phyloP scores from a whole-genome alignment of 2,329 filamentous ascomycete species.

The Cryoendolithus antarcticus region DNA sequence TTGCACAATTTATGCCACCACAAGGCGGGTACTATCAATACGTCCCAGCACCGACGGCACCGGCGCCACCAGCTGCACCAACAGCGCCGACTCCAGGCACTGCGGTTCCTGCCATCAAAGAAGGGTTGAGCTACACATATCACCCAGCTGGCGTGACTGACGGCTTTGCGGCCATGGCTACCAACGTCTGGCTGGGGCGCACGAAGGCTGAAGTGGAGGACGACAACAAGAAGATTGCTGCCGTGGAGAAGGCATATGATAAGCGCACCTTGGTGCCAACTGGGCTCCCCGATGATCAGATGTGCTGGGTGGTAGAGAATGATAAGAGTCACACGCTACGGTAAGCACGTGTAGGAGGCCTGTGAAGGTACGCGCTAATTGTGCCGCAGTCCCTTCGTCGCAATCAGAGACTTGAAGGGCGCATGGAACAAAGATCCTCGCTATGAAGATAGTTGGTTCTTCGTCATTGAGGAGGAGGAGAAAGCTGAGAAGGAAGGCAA shows the following conservation, averaged over 20 bases:
- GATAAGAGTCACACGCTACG: constrained; percentile 20
- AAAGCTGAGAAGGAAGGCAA: constrained; percentile 1
- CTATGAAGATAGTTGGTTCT: constrained; percentile 21
- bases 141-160: constrained; percentile 2
- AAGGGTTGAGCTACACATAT: constrained; percentile 2
- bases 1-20: not conserved
- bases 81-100: constrained; percentile 3
- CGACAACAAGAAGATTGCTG: constrained; percentile 26
- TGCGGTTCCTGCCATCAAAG: constrained; percentile 1
- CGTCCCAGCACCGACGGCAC: constrained; percentile 5
- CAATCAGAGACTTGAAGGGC: constrained; percentile 23
- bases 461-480: constrained; percentile 7
- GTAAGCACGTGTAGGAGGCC: constrained; percentile 14
- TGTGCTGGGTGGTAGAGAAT: constrained; percentile 25
- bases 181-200: constrained; percentile 23
- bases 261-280: constrained; percentile 23
- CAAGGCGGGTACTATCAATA: constrained; percentile 12
- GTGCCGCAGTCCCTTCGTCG: constrained; percentile 16
- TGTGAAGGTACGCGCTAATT: constrained; percentile 3
- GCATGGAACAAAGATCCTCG: constrained; percentile 24
- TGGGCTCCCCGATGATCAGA: constrained; percentile 21
- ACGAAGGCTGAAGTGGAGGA: constrained; percentile 26
- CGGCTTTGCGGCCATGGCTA: constrained; percentile 2
- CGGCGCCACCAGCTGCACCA: constrained; percentile 6
- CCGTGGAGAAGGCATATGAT: constrained; percentile 21